Conservation (phyloP, 768 basidiomycete genomes). For the Russula compacta region DNA sequence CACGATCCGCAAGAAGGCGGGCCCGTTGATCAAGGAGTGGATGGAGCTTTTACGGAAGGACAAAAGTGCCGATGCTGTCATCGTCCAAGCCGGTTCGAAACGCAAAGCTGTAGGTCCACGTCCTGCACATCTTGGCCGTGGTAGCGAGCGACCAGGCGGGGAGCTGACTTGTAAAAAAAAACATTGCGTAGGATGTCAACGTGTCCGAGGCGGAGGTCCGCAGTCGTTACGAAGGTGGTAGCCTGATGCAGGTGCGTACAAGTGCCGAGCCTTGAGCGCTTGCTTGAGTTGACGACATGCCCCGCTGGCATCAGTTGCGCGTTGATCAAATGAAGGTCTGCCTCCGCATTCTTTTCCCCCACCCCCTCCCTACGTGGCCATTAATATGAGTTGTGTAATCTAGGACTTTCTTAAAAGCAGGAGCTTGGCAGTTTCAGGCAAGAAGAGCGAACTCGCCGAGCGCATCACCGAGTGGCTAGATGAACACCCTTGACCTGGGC, state of each 20-base stretch:
- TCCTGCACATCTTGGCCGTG: not conserved
- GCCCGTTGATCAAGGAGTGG: conserved; percentile 61
- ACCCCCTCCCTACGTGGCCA: not conserved
- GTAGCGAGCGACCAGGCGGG: not conserved
- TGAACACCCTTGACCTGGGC: conserved; percentile 21
- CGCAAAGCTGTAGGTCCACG: conserved; percentile 55
- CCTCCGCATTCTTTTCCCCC: not conserved
- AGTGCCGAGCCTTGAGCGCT: not conserved
- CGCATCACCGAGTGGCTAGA: conserved; percentile 58
- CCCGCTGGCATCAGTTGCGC: conserved; percentile 40
- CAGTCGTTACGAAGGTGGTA: conserved; percentile 50
- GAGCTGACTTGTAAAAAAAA: not conserved
- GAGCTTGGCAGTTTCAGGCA: conserved; percentile 51
- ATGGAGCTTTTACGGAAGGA: conserved; percentile 54
- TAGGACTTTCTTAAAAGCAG: conserved; percentile 72
- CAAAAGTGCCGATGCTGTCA: conserved; percentile 47
- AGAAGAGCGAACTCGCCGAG: conserved; percentile 63
- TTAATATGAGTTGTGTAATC: conserved; percentile 10
- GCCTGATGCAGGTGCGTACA: conserved; percentile 51
- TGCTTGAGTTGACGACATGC: not conserved
- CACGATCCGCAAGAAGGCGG: conserved; percentile 65
- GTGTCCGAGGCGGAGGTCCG: conserved; percentile 69
- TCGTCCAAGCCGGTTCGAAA: conserved; percentile 45
- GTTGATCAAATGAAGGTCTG: conserved; percentile 73
- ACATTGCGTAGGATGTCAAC: conserved; percentile 40